Base-by-base conservation (phyloP, 148 eudicot species). In the Chenopodium quinoa region DNA sequence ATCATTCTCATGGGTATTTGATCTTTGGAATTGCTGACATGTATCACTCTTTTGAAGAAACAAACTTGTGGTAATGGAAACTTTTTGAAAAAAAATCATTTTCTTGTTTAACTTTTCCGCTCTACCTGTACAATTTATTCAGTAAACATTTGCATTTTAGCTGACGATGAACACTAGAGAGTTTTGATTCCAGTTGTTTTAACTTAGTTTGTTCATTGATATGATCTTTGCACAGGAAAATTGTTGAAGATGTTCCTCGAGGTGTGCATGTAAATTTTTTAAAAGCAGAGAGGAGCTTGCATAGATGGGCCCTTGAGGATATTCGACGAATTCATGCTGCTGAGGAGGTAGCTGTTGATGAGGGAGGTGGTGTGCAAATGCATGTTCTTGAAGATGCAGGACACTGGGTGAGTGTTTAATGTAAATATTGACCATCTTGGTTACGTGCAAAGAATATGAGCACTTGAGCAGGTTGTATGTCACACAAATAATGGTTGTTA, bases 371-470 rank as follows among this genome's bases (percentile, higher is more conserved):
- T 65, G 97, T 94, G 75, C 91, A 94, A 84, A 92, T 94, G 98
- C 98, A 92, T 82, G 97, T 92, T 58, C 98, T 94, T 81, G 97
- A 94, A 92, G 98, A 92, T 84, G 95, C 98, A 47, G 98, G 98
- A 48, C 98, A 94, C 78, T 94, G 98, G 98, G 98, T 93, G 85
- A 81, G 89, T 79, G 81, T 73, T 78, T 80, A 40, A 12, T 58
- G 9, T 66, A 11, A 11, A 54, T 13, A 4, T 50, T 80, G 54
- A 65, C 44, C 71, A 29, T 1, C 79, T 48, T 63, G 76, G 34
- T 52, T 54, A 69, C 32, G 76, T 23, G 73, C 73, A 71, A 40
- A 47, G 37, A 48, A 46, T 62, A 23, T 74, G 44, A 40, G 44
- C 44, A 40, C 37, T 34, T 34, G 37, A 12, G 52, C 52, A 48